Conservation (phyloP, 1,284 basidiomycete genomes). For the Lentinus polychrous region DNA sequence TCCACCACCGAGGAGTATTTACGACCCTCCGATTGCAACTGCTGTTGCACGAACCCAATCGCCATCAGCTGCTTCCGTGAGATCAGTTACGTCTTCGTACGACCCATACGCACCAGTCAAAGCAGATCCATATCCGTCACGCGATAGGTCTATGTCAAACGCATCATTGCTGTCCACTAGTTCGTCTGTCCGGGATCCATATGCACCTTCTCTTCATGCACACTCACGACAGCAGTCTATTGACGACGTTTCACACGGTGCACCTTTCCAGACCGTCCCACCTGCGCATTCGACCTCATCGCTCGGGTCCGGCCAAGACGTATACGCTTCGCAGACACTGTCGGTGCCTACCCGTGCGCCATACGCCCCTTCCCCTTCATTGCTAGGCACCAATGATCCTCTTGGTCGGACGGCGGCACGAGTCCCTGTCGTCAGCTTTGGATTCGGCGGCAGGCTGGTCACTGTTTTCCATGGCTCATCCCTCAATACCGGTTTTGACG, state of each 20-base stretch:
- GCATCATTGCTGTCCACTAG: constrained; percentile 39
- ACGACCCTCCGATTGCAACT: constrained; percentile 10
- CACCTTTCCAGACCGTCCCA: constrained; percentile 5
- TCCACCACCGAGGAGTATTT: constrained; percentile 2
- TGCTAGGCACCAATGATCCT: constrained; percentile 79
- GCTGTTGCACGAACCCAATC: constrained; percentile 15
- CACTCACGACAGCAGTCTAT: constrained; percentile 13
- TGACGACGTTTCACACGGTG: constrained; percentile 6
- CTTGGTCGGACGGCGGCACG: constrained; percentile 67
- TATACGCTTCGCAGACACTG: constrained; percentile 31
- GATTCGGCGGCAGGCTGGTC: constrained; percentile 83
- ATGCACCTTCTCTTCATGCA: constrained; percentile 30
- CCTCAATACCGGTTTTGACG: constrained; percentile 68
- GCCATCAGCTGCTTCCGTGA: constrained; percentile 20
- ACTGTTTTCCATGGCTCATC: constrained; percentile 79
- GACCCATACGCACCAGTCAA: background rate
- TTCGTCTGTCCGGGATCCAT: constrained; percentile 31
- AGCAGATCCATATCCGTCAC: constrained; percentile 23
- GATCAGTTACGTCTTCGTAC: constrained; percentile 13
- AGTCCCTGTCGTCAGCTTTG: constrained; percentile 80
- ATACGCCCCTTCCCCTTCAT: constrained; percentile 70
- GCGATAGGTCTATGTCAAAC: constrained; percentile 42
- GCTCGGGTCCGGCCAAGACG: constrained; percentile 15
- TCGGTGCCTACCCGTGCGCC: constrained; percentile 36
- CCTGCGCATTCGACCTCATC: constrained; percentile 5